phyloP scores from a whole-genome alignment of 495 filamentous ascomycete species.

The Chaetomidium leptoderma region DNA sequence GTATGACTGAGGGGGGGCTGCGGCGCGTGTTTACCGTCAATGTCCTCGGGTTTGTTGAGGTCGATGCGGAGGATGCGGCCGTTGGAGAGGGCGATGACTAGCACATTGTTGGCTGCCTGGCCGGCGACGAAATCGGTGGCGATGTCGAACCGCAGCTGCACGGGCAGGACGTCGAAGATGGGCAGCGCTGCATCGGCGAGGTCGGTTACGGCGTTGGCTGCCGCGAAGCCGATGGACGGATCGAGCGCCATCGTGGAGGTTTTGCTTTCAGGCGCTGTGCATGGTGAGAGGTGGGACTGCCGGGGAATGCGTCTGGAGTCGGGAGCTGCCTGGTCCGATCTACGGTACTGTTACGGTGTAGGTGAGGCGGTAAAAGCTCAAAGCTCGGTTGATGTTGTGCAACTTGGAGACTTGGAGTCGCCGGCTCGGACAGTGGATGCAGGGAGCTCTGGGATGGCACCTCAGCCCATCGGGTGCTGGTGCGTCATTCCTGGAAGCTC shows the following conservation, averaged over 20 bases:
- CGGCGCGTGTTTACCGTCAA: constrained; percentile 64
- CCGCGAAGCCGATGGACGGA: constrained; percentile 49
- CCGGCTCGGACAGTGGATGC: neutral
- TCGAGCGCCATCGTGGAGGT: constrained; percentile 43
- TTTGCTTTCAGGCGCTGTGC: constrained; percentile 3
- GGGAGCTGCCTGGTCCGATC: neutral
- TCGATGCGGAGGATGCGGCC: constrained; percentile 90
- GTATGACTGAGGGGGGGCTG: neutral
- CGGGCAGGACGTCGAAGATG: constrained; percentile 88
- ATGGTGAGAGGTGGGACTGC: neutral
- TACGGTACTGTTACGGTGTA: no score
- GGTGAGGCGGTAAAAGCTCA: neutral
- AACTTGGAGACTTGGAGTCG: neutral
- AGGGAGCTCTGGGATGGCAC: neutral
- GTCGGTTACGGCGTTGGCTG: constrained; percentile 50
- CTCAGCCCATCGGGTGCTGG: neutral
- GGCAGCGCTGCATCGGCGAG: constrained; percentile 60
- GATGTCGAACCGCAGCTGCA: constrained; percentile 86
- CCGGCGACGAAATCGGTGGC: constrained; percentile 93
- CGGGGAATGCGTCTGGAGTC: neutral
- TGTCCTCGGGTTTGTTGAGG: constrained; percentile 85
- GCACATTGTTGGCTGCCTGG: constrained; percentile 94
- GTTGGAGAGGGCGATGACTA: constrained; percentile 83
- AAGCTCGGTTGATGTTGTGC: neutral
- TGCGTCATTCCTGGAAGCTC: constrained; percentile 4